phyloP scores from a whole-genome alignment of 2,329 filamentous ascomycete genomes.

The Pseudohalonectria lignicola region DNA sequence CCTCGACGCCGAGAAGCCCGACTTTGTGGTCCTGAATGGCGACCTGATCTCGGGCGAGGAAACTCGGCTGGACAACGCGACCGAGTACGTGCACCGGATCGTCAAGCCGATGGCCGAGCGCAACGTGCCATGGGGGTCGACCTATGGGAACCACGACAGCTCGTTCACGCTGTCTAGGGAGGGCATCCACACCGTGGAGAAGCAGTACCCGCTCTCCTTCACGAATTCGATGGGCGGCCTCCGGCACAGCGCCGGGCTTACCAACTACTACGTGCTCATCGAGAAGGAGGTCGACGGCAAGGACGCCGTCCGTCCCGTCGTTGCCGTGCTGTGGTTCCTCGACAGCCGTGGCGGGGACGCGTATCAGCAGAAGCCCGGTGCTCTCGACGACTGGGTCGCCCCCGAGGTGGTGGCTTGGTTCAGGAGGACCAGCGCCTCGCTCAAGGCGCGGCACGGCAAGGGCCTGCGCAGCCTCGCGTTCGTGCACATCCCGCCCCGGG shows the following conservation, averaged over 20 bases:
- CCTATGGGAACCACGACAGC: slow-evolving; percentile 52
- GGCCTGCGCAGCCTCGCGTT: slow-evolving; percentile 34
- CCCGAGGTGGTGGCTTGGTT: slow-evolving; percentile 33
- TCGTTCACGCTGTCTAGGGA: slow-evolving; percentile 24
- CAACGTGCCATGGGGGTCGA: slow-evolving; percentile 42
- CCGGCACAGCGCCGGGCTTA: slow-evolving; percentile 22
- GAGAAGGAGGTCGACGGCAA: slow-evolving; percentile 23
- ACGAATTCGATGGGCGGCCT: slow-evolving; percentile 24
- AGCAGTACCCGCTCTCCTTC: slow-evolving; percentile 16
- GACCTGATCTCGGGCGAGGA: slow-evolving; percentile 63
- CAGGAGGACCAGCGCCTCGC: slow-evolving; percentile 16
- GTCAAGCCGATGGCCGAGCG: slow-evolving; percentile 45
- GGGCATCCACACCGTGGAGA: slow-evolving; percentile 19
- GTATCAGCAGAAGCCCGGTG: slow-evolving; percentile 27
- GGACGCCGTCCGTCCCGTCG: slow-evolving; percentile 18
- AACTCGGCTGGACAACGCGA: slow-evolving; percentile 41
- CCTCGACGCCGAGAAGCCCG: slow-evolving; percentile 42
- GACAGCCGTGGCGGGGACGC: slow-evolving; percentile 50
- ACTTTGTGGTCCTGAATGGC: slow-evolving; percentile 59
- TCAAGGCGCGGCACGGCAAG: slow-evolving; percentile 19
- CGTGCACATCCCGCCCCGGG: slow-evolving; percentile 35
- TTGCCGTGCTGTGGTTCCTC: slow-evolving; percentile 57
- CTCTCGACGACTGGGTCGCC: slow-evolving; percentile 34
- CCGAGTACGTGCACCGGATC: slow-evolving; percentile 46
- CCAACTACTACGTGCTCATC: slow-evolving; percentile 37